These are phyloP conservation scores for Sanghuangporus baumii DNA, from an alignment of 1,284 basidiomycete species.

Conservation along the genomic window DNA sequence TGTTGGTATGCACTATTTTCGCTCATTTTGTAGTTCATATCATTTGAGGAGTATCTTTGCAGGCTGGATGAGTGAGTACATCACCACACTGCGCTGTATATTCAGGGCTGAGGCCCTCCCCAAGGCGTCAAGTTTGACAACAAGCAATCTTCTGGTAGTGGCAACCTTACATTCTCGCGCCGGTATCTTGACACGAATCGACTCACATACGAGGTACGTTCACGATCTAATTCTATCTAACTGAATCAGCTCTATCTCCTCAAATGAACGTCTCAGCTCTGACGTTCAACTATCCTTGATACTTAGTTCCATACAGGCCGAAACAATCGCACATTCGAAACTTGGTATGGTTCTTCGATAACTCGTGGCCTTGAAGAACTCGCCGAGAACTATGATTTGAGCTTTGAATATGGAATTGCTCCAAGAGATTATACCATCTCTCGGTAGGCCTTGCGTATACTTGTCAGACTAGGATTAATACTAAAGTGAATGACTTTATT, in stretches of 20 bases:
- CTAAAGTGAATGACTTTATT: background rate
- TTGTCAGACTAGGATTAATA: background rate
- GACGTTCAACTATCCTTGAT: background rate
- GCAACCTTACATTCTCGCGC: constrained; percentile 54
- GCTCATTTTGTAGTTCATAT: background rate
- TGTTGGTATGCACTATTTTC: constrained; percentile 41
- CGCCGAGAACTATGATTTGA: constrained; percentile 48
- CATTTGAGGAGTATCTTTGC: background rate
- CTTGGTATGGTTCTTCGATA: constrained; percentile 43
- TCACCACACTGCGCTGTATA: background rate
- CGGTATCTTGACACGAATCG: constrained; percentile 73
- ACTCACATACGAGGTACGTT: constrained; percentile 59
- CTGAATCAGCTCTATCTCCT: background rate
- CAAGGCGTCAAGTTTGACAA: constrained; percentile 47
- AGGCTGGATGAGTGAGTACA: constrained; percentile 48
- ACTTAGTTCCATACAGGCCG: constrained; percentile 52
- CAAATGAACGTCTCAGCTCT: background rate
- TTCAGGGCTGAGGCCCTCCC: background rate
- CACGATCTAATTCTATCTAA: background rate
- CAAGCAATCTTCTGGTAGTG: background rate
- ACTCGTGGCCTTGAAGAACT: constrained; percentile 50
- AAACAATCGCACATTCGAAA: constrained; percentile 49
- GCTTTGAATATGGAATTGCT: constrained; percentile 55
- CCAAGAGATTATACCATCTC: constrained; percentile 66
- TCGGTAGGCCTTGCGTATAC: constrained; percentile 36